Base-by-base conservation (phyloP, 805 yeast species). In the Candida gorgasii region DNA sequence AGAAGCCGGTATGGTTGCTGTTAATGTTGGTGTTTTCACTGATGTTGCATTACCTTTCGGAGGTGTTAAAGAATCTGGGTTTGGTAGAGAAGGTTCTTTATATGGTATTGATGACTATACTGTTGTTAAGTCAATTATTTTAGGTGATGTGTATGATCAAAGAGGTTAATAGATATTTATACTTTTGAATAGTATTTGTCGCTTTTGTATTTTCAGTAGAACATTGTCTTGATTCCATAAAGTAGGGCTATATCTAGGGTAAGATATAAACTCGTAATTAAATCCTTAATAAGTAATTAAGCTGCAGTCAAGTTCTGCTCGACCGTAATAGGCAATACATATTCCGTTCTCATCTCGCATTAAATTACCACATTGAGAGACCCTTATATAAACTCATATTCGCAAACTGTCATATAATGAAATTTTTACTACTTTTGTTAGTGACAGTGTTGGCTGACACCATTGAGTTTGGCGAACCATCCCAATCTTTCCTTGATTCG, bases 41-140 rank as follows among this genome's bases (percentile, higher is more conserved):
- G 83, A 78, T 48, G 70, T 75, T 23, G 73, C 84, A n/a, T 57
- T 81, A 47, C 86, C 87, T 33, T 82, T 82, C 55, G 95, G 95
- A 16, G 95, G 95, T 39, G 73, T 86, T 36, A 84, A 84, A 56
- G 79, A 83, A 62, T 80, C 87, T 27, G 95, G 92, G 1, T 83
- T 82, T 52, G 92, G 93, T 41, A 78, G 89, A 62, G 90, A 85
- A 66, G 90, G 89, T 43, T 82, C 89, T 17, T 75, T 76, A 55
- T 81, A 79, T 58, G 93, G 93, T 29, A 59, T 84, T 39, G 88
- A 85, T 43, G 93, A 86, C 61, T 86, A 85, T 63, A 67, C 79
- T 7, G 75, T 76, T 16, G 61, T 84, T 47, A 79, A 79, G 56
- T 65, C 80, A 8, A 65, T 78, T 30, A 73, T 72, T 19, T 63